phyloP scores from a whole-genome alignment of 139 green algal species.

The Chlamydomonas urium region DNA sequence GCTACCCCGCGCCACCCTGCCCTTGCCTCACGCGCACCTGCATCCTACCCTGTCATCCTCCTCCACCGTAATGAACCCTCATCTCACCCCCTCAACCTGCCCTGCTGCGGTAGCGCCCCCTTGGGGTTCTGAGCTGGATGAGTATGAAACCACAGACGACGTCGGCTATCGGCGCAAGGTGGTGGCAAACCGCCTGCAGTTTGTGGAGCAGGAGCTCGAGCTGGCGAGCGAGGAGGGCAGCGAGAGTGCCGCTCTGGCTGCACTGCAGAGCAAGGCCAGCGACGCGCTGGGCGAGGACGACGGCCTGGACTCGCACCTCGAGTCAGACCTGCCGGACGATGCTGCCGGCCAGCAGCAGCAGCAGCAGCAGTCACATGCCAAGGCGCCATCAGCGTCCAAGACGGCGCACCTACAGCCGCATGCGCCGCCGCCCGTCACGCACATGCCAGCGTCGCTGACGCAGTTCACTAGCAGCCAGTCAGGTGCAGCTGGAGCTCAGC shows the following conservation, averaged over 20 bases:
- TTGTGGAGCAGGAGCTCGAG: constrained; percentile 52
- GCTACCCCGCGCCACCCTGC: too few relatives aligned
- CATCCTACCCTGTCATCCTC: too few relatives aligned
- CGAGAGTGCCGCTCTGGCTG: constrained; percentile 32
- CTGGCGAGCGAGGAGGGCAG: constrained; percentile 29
- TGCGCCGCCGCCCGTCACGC: constrained; percentile 2
- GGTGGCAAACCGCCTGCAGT: constrained; percentile 46
- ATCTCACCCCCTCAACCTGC: too few relatives aligned
- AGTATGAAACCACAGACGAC: constrained; percentile 73
- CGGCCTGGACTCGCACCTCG: constrained; percentile 17
- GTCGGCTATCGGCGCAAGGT: constrained; percentile 52
- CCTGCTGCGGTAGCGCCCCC: too few relatives aligned
- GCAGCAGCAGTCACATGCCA: background rate
- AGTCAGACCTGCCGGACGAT: constrained; percentile 14
- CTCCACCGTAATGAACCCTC: too few relatives aligned
- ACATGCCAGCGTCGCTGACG: background rate
- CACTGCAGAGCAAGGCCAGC: constrained; percentile 9
- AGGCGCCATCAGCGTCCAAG: background rate
- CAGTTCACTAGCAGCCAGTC: background rate
- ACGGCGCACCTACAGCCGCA: background rate
- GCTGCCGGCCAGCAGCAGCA: constrained; percentile 10
- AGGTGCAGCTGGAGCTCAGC: constrained; percentile 1
- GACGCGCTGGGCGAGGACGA: constrained; percentile 16
- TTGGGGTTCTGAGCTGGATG: constrained; percentile 52
- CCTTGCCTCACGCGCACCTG: too few relatives aligned